These are phyloP conservation scores for Xylaria sp. DNA, from an alignment of 2,329 filamentous ascomycete species.

Conservation along the genomic window DNA sequence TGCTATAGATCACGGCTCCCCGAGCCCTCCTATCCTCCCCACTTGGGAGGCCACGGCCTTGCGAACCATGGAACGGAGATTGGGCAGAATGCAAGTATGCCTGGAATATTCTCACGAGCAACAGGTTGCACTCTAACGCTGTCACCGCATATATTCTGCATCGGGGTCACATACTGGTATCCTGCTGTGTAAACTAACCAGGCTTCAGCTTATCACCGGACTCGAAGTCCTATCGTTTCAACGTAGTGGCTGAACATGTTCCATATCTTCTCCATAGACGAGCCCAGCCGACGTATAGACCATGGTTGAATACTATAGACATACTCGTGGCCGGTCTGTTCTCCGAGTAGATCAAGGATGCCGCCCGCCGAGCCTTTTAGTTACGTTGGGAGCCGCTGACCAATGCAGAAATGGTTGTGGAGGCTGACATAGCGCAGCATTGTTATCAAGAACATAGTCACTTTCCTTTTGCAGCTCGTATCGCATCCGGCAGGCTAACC, in stretches of 20 bases:
- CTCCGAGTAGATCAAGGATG: constrained; percentile 1
- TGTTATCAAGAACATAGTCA: constrained; percentile 31
- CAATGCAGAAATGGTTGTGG: constrained; percentile 12
- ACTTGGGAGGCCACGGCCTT: constrained; percentile 6
- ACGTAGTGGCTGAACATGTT: neutral
- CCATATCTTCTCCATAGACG: neutral
- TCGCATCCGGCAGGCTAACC: constrained; percentile 21
- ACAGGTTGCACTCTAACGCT: neutral
- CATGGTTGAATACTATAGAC: constrained; percentile 1
- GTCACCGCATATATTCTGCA: constrained; percentile 2
- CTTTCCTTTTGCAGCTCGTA: constrained; percentile 38
- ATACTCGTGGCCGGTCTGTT: neutral
- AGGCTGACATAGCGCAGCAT: constrained; percentile 27
- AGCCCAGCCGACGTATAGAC: constrained; percentile 6
- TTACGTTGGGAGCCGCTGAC: constrained; percentile 22
- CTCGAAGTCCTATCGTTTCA: neutral
- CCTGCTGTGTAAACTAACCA: neutral
- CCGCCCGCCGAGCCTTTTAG: constrained; percentile 21
- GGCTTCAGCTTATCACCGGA: neutral
- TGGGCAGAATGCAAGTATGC: constrained; percentile 7
- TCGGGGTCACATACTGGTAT: neutral
- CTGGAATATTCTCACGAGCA: constrained; percentile 9
- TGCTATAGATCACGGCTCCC: constrained; percentile 32
- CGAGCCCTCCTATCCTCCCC: constrained; percentile 7
- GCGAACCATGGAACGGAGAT: constrained; percentile 10